Conservation (phyloP, 331 rosid species). For the Saraca asoca region DNA sequence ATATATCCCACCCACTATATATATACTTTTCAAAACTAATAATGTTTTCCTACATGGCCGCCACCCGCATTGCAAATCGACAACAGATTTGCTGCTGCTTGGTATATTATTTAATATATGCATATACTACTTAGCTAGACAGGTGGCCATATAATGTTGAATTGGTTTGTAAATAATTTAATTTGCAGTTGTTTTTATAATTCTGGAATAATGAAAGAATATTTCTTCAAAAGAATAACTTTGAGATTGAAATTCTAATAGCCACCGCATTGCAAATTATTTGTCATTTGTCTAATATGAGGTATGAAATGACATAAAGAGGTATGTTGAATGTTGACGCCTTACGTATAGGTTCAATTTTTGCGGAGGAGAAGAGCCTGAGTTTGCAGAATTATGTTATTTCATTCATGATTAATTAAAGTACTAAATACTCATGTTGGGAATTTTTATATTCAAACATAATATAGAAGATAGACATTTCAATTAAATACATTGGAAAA, state of each 20-base stretch:
- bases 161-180: no score
- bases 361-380: not conserved
- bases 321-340: conserved; percentile 15
- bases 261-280: not conserved
- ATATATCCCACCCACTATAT: conserved; percentile 38
- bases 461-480: no score
- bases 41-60: conserved; percentile 50
- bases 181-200: no score
- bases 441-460: no score
- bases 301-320: conserved; percentile 9
- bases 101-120: not conserved
- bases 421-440: no score
- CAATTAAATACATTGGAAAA: no score
- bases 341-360: not conserved
- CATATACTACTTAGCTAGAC: no score
- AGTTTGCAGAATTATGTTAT: not conserved
- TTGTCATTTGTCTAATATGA: conserved; percentile 13
- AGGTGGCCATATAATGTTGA: no score
- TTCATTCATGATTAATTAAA: no score
- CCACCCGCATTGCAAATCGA: conserved; percentile 26
- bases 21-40: conserved; percentile 1
- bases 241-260: not conserved
- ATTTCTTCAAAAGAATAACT: not conserved
- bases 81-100: not conserved
- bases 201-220: conserved; percentile 9